Percentiles rank a stretch among this genome's conserved stretches.
Conservation (phyloP, 2,329 filamentous ascomycete genomes). For the Fusarium decemcellulare region DNA sequence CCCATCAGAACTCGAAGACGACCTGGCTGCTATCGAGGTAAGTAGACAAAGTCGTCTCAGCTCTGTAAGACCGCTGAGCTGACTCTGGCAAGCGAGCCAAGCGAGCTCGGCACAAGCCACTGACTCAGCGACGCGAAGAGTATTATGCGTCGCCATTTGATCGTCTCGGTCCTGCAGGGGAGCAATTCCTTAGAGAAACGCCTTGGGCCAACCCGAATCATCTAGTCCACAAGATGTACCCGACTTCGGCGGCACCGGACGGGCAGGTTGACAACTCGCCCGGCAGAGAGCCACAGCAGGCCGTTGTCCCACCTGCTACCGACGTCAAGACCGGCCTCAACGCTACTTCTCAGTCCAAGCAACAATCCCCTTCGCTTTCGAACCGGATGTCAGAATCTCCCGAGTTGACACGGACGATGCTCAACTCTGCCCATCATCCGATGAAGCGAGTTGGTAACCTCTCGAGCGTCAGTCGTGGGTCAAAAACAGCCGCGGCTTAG, state of each 20-base stretch:
- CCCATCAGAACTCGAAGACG: conserved; percentile 82
- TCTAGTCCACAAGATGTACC: conserved; percentile 71
- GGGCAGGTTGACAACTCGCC: conserved; percentile 21
- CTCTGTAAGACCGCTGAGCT: conserved; percentile 41
- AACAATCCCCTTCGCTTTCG: conserved; percentile 47
- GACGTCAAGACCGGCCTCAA: conserved; percentile 46
- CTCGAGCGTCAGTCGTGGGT: conserved; percentile 49
- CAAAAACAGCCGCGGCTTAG: conserved; percentile 55
- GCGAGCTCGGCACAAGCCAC: conserved; percentile 54
- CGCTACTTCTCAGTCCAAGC: conserved; percentile 39
- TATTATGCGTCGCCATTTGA: conserved; percentile 64
- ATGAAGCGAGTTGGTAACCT: conserved; percentile 53
- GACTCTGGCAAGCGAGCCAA: conserved; percentile 51
- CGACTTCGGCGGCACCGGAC: conserved; percentile 46
- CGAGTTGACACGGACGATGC: conserved; percentile 58
- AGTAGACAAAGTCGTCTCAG: conserved; percentile 33
- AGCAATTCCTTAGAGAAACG: conserved; percentile 90
- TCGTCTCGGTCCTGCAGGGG: conserved; percentile 77
- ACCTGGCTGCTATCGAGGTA: conserved; percentile 91
- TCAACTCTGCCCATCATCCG: conserved; percentile 51
- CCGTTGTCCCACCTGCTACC: conserved; percentile 23
- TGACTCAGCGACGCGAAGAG: conserved; percentile 60
- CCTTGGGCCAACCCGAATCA: conserved; percentile 94
- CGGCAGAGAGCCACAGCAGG: conserved; percentile 42
- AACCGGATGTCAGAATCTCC: conserved; percentile 57